These are phyloP conservation scores for Elaphomyces granulatus DNA, from an alignment of 495 filamentous ascomycete genomes.

Conservation along the genomic window DNA sequence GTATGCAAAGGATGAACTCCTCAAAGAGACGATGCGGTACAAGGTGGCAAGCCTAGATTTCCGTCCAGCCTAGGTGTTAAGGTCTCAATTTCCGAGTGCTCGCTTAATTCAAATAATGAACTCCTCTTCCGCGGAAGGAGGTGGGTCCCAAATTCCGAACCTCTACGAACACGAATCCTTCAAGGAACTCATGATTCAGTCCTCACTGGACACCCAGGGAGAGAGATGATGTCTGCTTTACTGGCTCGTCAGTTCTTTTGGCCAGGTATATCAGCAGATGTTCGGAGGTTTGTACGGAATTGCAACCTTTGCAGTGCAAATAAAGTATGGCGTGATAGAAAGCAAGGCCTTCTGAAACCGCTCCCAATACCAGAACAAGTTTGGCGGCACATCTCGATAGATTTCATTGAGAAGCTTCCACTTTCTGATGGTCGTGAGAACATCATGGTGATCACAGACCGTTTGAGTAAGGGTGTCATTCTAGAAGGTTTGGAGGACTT, in stretches of 20 bases:
- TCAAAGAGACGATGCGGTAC: background rate
- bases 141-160: constrained; percentile 1
- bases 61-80: background rate
- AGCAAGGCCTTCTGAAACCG: constrained; percentile 10
- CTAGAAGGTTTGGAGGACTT: constrained; percentile 7
- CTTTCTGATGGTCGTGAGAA: background rate
- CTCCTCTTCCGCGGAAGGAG: background rate
- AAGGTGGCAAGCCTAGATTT: background rate
- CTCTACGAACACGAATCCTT: background rate
- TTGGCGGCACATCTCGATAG: constrained; percentile 10
- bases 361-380: constrained; percentile 7
- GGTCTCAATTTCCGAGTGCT: constrained; percentile 1
- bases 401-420: constrained; percentile 9
- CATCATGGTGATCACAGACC: constrained; percentile 8
- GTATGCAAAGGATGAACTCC: background rate
- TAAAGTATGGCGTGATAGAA: constrained; percentile 1
- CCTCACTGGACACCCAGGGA: constrained; percentile 1
- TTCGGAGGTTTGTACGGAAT: background rate
- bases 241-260: background rate
- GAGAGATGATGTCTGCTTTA: background rate
- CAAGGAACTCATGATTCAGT: constrained; percentile 1
- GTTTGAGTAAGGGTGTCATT: constrained; percentile 6
- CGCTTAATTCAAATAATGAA: background rate
- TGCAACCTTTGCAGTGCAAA: background rate
- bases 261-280: background rate